Percentiles rank a stretch among this genome's conserved stretches.
phyloP scores from a whole-genome alignment of 2,329 filamentous ascomycete genomes.

The Rutstroemia sp. region DNA sequence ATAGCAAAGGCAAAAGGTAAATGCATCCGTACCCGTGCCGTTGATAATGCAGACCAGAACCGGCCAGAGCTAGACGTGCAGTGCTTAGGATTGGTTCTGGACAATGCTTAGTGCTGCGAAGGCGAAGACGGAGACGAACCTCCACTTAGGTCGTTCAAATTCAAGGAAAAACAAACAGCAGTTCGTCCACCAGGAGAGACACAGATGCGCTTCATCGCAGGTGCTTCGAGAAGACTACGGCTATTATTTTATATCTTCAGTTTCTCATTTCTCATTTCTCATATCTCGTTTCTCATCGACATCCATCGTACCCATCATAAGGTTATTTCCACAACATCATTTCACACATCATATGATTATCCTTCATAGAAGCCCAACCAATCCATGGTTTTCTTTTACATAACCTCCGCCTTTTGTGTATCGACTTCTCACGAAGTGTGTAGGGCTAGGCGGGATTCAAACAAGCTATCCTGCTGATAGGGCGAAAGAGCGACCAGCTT shows the following conservation, averaged over 20 bases:
- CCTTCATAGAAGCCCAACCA: not conserved
- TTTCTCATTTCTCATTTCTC: too few relatives aligned
- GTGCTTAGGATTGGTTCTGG: too few relatives aligned
- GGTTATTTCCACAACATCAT: not conserved
- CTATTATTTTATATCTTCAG: not conserved
- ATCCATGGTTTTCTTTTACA: constrained; percentile 3
- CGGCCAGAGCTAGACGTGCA: too few relatives aligned
- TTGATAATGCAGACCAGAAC: too few relatives aligned
- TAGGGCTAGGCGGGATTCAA: constrained; percentile 4
- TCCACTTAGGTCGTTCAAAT: too few relatives aligned
- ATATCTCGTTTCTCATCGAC: not conserved
- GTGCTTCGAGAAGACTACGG: not conserved
- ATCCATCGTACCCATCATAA: not conserved
- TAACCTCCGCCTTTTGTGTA: constrained; percentile 1
- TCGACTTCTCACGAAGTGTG: not conserved
- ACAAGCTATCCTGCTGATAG: constrained; percentile 8
- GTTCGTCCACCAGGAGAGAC: not conserved
- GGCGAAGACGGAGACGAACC: too few relatives aligned
- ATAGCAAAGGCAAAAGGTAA: too few relatives aligned
- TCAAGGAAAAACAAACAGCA: not conserved
- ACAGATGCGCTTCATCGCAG: not conserved
- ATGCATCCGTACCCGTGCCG: too few relatives aligned
- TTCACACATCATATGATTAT: not conserved
- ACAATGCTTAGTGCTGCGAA: too few relatives aligned
- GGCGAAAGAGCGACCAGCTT: too few relatives aligned